Evolutionary conservation across 2,329 filamentous ascomycete species (phyloP).

Genomic region (Apiospora hydei): DNA sequence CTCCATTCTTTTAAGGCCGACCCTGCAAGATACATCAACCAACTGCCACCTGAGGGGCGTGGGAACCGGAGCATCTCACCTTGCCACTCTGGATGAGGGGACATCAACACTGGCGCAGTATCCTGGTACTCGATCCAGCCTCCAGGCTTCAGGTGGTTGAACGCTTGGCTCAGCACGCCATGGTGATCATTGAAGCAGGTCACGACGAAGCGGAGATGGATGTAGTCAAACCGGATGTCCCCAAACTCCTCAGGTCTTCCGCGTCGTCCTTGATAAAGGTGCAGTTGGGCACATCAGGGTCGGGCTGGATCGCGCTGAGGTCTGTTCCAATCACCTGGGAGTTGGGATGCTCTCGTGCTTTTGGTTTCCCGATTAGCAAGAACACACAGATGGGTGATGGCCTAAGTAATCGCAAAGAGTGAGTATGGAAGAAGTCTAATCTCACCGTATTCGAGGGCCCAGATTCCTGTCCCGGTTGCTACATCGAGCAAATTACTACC

Average conservation of each 20-base stretch:
- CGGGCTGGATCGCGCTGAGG: slow-evolving; percentile 23
- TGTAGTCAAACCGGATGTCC: slow-evolving; percentile 22
- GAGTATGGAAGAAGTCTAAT: neutral
- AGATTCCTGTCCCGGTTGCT: slow-evolving; percentile 3
- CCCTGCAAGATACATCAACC: too few species aligned
- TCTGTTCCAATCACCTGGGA: slow-evolving; percentile 14
- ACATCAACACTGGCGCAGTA: too few species aligned
- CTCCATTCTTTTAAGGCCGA: neutral
- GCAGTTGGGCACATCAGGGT: neutral
- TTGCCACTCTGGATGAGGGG: too few species aligned
- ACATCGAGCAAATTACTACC: slow-evolving; percentile 22
- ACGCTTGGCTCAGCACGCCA: neutral
- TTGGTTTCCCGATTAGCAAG: neutral
- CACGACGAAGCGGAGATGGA: slow-evolving; percentile 13
- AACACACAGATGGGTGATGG: too few species aligned
- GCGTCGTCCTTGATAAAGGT: slow-evolving; percentile 24
- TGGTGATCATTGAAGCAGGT: slow-evolving; percentile 17
- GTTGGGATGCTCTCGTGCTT: slow-evolving; percentile 10
- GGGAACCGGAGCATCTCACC: too few species aligned
- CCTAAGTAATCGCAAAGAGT: too few species aligned
- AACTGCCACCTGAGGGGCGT: too few species aligned
- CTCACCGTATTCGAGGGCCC: slow-evolving; percentile 21
- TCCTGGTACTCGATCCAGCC: slow-evolving; percentile 26
- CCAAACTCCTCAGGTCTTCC: slow-evolving; percentile 23
- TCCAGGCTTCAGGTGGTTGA: slow-evolving; percentile 22